phyloP scores from a whole-genome alignment of 441 rosid genomes.

The Kokia cookei region DNA sequence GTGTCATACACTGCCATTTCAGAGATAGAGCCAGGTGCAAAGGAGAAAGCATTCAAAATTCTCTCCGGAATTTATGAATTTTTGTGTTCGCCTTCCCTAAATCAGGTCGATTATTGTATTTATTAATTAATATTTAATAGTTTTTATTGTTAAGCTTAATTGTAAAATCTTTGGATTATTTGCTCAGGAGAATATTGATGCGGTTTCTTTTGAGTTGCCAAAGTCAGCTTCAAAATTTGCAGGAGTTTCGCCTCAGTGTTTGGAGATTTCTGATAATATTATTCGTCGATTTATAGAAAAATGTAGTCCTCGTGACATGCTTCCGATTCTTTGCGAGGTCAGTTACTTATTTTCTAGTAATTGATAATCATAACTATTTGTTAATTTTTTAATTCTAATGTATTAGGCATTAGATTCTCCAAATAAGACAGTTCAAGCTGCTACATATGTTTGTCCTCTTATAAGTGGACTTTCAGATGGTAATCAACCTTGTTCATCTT shows the following conservation, averaged over 20 bases:
- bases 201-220: conserved; percentile 71
- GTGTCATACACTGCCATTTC: conserved; percentile 30
- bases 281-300: conserved; percentile 39
- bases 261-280: conserved; percentile 40
- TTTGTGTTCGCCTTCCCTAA: conserved; percentile 38
- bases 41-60: conserved; percentile 32
- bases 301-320: conserved; percentile 87
- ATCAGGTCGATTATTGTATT: conserved; percentile 38
- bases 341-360: background rate
- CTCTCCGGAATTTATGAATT: conserved; percentile 30
- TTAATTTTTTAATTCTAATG: conserved; percentile 20
- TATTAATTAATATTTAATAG: background rate
- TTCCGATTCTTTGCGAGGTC: conserved; percentile 83
- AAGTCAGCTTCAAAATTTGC: conserved; percentile 61
- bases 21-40: conserved; percentile 27
- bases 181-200: conserved; percentile 56
- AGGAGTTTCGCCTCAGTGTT: conserved; percentile 37
- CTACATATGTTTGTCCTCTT: conserved; percentile 52
- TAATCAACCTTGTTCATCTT: conserved; percentile 11
- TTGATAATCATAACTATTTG: background rate
- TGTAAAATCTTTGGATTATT: conserved; percentile 5
- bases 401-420: conserved; percentile 64
- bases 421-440: conserved; percentile 27
- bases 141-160: background rate
- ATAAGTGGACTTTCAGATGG: conserved; percentile 75